Base-by-base conservation (phyloP, 2,329 filamentous ascomycete species). In the Trichoderma koningiopsis region DNA sequence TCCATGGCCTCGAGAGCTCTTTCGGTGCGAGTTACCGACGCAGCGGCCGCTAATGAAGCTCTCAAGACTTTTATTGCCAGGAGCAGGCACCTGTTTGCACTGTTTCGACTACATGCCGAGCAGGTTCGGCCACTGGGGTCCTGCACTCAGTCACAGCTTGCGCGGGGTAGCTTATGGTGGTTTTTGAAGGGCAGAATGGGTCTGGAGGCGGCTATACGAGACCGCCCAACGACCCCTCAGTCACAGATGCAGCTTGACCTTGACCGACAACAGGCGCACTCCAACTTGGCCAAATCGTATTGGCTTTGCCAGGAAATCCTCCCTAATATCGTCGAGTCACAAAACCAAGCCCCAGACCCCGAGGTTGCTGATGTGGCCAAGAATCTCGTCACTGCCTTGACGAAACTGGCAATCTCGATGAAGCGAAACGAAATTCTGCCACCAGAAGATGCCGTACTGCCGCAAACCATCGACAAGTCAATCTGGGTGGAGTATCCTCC, bases 151-250 rank as follows among this genome's bases (percentile, higher is more conserved):
- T 83, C 86, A 58, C 88, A 93, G 70, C 91, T 94, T 82, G 84
- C 91, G 11, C 87, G 92, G 69, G 90, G 89, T 29, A 90, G 89
- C 4, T 83, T 92, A 0, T 97, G 94, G 94, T 97, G 94, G 94
- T 96, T 97, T 75, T 77, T 97, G 57, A 91, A 88, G 73, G 94
- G 94, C 24, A 89, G 94, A 71, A 88, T 90, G 75, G 89, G 89
- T 11, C 84, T 97, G 63, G 94, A 97, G 77, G 79, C 82, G 14
- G 84, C 90, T 49, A 89, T 96, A 58, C 86, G 92, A 70, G 89
- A 88, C 64, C 86, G 88, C 7, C 85, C 89, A 35, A 77, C 63
- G 47, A 75, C 78, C 7, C 83, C 86, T 5, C 85, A 88, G 71
- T 82, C 80, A 10, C 82, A 88, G 72, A 82, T 85, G 76, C 81